Conservation (phyloP, 352 stramenopile genomes). For the Hyaloperonospora brassicae region DNA sequence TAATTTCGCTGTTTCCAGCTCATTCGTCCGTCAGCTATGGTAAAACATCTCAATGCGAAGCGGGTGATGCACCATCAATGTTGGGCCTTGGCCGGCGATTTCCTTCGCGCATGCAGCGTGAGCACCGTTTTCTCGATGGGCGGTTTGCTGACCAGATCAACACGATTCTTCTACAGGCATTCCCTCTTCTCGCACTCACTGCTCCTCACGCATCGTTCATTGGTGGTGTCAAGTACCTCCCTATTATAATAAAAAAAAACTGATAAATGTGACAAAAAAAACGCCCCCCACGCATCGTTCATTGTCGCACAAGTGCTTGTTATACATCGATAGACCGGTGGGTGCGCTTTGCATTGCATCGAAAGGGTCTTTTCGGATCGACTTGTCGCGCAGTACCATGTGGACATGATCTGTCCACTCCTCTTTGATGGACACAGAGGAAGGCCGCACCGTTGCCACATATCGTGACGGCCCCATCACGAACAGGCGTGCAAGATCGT, state of each 20-base stretch:
- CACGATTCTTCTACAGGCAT: constrained; percentile 16
- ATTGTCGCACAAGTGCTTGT: too few species aligned
- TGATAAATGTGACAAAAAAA: too few species aligned
- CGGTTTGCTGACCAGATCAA: constrained; percentile 68
- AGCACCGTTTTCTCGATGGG: constrained; percentile 63
- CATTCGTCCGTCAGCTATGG: constrained; percentile 74
- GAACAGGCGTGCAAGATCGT: constrained; percentile 3
- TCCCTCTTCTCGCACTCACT: constrained; percentile 83
- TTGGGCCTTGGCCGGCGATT: constrained; percentile 54
- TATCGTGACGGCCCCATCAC: neutral
- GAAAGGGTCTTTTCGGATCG: too few species aligned
- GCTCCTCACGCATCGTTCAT: constrained; percentile 29
- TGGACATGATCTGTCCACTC: too few species aligned
- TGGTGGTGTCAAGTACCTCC: too few species aligned
- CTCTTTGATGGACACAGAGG: too few species aligned
- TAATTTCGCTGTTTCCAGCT: constrained; percentile 62
- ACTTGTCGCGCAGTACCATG: too few species aligned
- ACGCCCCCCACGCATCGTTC: too few species aligned
- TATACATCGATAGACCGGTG: too few species aligned
- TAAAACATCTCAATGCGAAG: constrained; percentile 79
- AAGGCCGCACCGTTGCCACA: too few species aligned
- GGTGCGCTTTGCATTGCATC: too few species aligned
- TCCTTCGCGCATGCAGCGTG: constrained; percentile 55
- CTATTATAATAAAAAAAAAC: too few species aligned
- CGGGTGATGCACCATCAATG: constrained; percentile 61